Evolutionary conservation across 192 early-diverging fungal genomes (phyloP), one percentile per base, ranked within the genome.

Genomic region (Coemansia asiatica): DNA sequence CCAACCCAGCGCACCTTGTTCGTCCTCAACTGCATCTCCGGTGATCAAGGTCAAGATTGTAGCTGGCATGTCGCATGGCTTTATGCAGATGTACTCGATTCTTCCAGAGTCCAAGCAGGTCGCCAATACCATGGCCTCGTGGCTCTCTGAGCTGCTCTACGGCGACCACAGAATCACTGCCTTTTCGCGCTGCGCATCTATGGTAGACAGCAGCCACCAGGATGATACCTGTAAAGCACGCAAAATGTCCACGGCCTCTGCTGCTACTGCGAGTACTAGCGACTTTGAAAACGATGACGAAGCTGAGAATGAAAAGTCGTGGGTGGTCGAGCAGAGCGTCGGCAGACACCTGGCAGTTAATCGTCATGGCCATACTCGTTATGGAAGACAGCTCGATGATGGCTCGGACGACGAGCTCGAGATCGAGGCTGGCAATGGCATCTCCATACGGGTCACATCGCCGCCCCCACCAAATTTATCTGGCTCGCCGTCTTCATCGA

Each of bases 1-100:
- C 25, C 58, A 21, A 8, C 10, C 25, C 18, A 18, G 18, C 12
- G 18, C 31, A 44, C 2, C 28, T 15, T 18, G 10, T 2, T 16
- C 47, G 26, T 1, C 12, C 7, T 6, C 28, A 28, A 29, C 4
- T 7, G 55, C 61, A 15, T 26, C 61, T 18, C 25, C 25, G 27
- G 65, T 74, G 0, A 74, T 80, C 64, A 80, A 74, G 50, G 68
- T 80, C 55, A 80, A 80, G 68, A 68, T 80, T 25, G 53, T 80
- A 18, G 77, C 77, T 8, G 77, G 77, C 26, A 80, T 80, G 77
- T 80, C 77, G 46, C 77, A 80, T 18, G 77, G 77, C 23, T 80
- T 80, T 31, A 71, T 80, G 77, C 77, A 80, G 21, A 80, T 80
- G 77, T 80, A 74, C 65, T 69, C 77, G 60, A 46, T 80, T 12